A percentile compares a stretch with the other conserved stretches of the same genome.
phyloP scores from a whole-genome alignment of 1,139 yeast genomes.

The Candida labiduridarum region DNA sequence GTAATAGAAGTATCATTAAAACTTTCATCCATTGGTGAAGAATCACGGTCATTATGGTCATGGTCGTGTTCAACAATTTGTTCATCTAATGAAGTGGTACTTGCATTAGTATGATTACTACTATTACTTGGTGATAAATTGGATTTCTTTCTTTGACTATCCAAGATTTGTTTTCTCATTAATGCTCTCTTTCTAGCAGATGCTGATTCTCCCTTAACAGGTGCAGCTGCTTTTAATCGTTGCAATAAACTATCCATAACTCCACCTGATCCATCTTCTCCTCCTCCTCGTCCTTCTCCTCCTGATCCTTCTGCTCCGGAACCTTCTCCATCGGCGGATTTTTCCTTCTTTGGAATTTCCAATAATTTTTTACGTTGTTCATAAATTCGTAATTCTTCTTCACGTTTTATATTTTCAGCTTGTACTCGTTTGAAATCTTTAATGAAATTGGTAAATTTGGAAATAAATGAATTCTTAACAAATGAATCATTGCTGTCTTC shows the following conservation, averaged over 20 bases:
- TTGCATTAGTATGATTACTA: constrained; percentile 6
- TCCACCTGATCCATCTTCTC: constrained; percentile 37
- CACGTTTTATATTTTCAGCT: constrained; percentile 72
- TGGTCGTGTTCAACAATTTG: neutral
- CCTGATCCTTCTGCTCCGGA: constrained; percentile 34
- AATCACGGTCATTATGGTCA: constrained; percentile 14
- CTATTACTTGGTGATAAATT: constrained; percentile 5
- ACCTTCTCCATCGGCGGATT: constrained; percentile 3
- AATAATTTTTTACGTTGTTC: constrained; percentile 70
- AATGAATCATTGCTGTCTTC: constrained; percentile 75
- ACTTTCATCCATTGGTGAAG: constrained; percentile 14
- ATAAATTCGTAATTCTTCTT: constrained; percentile 77
- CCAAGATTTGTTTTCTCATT: constrained; percentile 63
- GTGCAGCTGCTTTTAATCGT: constrained; percentile 74
- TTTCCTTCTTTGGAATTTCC: constrained; percentile 43
- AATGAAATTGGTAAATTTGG: constrained; percentile 72
- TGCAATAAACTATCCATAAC: constrained; percentile 78
- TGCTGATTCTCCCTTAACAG: constrained; percentile 70
- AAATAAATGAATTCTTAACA: constrained; percentile 67
- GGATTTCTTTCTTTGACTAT: constrained; percentile 29
- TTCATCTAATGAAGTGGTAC: constrained; percentile 10
- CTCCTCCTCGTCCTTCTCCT: constrained; percentile 41
- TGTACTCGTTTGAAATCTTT: constrained; percentile 77
- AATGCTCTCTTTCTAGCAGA: constrained; percentile 83
- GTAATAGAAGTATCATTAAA: constrained; percentile 2